Conservation (phyloP, 306 rosid genomes). For the Casuarina cunninghamiana region DNA sequence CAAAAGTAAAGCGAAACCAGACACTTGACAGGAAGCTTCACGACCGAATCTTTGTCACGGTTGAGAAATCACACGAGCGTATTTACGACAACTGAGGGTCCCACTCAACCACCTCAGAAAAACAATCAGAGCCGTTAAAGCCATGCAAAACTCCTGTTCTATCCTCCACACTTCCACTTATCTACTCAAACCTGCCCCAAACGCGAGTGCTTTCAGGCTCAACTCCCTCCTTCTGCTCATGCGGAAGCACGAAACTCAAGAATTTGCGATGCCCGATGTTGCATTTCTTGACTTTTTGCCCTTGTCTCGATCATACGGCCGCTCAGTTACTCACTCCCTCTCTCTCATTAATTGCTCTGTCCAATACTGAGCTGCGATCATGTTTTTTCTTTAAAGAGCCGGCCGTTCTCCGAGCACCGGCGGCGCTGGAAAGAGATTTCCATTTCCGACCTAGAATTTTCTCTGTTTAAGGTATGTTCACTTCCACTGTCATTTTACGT, state of each 20-base stretch:
- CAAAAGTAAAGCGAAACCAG: not conserved
- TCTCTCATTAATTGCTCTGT: conserved; percentile 12
- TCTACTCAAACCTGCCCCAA: conserved; percentile 3
- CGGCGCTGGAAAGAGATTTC: conserved; percentile 17
- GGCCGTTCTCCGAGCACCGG: conserved; percentile 9
- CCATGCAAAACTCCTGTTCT: not conserved
- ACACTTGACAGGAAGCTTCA: not conserved
- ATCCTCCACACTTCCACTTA: conserved; percentile 11
- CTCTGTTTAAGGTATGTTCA: conserved; percentile 20
- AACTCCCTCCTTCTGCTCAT: conserved; percentile 28
- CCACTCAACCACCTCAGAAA: not conserved
- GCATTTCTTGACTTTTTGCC: conserved; percentile 30
- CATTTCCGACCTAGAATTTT: conserved; percentile 18
- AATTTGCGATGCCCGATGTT: conserved; percentile 4
- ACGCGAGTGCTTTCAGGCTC: conserved; percentile 13
- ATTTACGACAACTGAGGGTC: conserved; percentile 1
- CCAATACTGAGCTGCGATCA: not conserved
- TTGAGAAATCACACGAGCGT: conserved; percentile 14
- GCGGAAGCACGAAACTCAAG: conserved; percentile 45
- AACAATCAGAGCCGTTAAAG: conserved; percentile 24
- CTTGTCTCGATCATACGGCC: conserved; percentile 17
- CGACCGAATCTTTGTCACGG: not conserved
- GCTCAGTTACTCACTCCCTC: conserved; percentile 12
- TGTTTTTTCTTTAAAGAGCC: not conserved
- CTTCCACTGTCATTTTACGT: not conserved